phyloP scores from a whole-genome alignment of 2,329 filamentous ascomycete species.

The Colletotrichum simmondsii region DNA sequence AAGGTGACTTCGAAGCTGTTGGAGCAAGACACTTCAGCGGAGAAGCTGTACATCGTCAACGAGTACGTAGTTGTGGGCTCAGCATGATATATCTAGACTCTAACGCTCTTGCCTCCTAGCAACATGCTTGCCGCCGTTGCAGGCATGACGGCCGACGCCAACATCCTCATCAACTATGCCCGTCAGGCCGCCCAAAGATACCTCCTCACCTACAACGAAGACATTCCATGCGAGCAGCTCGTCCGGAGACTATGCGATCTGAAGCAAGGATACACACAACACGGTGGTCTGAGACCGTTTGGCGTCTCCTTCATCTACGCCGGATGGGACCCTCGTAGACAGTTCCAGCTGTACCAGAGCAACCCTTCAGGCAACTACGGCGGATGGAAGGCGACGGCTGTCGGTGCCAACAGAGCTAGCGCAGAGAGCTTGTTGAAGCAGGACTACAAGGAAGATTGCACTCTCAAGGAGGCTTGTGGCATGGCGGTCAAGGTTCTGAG shows the following conservation, averaged over 20 bases:
- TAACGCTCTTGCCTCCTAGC: conserved; percentile 60
- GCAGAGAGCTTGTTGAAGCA: conserved; percentile 98
- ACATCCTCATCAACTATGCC: conserved; percentile 99
- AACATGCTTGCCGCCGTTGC: conserved; percentile 99
- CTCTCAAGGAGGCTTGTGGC: conserved; percentile 93
- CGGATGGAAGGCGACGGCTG: conserved; percentile 98
- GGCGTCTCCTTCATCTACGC: conserved; percentile 99
- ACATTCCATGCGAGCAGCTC: conserved; percentile 98
- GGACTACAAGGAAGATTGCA: conserved; percentile 99
- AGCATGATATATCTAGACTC: not conserved
- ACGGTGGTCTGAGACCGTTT: conserved; percentile 97
- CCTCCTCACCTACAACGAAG: conserved; percentile 99
- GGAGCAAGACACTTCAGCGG: conserved; percentile 98
- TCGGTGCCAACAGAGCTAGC: conserved; percentile 97
- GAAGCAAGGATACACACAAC: conserved; percentile 99
- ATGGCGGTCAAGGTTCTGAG: conserved; percentile 98
- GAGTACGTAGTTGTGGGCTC: conserved; percentile 71
- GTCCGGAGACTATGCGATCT: conserved; percentile 96
- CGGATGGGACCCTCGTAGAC: conserved; percentile 92
- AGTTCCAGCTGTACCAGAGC: conserved; percentile 99
- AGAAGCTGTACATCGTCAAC: conserved; percentile 99
- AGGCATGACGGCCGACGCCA: conserved; percentile 98
- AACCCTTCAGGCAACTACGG: conserved; percentile 99
- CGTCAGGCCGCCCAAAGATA: conserved; percentile 97
- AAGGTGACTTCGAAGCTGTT: conserved; percentile 99